Evolutionary conservation across 2,329 filamentous ascomycete genomes (phyloP).

Genomic region (Paecilomyces sp.): DNA sequence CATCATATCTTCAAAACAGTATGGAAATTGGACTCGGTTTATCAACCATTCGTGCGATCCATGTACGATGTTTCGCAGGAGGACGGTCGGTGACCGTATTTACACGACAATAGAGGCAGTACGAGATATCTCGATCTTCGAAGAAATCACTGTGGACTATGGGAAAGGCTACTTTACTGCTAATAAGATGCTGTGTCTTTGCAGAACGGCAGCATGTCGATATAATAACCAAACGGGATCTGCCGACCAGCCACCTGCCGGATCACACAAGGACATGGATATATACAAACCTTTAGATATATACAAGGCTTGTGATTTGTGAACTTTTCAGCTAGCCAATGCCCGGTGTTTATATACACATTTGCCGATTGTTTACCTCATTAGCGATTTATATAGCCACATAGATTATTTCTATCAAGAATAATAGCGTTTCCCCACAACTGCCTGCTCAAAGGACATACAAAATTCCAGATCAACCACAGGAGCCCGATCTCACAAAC

Average conservation of each 20-base stretch:
- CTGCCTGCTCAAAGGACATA: no score
- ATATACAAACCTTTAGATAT: not conserved
- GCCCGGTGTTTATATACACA: no score
- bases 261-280: not conserved
- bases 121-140: conserved; percentile 21
- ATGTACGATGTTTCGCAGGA: conserved; percentile 9
- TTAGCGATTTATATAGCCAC: no score
- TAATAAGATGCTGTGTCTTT: not conserved
- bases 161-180: conserved; percentile 14
- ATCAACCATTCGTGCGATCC: conserved; percentile 30
- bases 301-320: not conserved
- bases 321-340: no score
- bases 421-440: no score
- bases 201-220: not conserved
- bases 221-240: not conserved
- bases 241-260: not conserved
- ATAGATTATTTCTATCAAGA: no score
- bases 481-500: no score
- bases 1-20: conserved; percentile 10
- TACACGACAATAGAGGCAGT: conserved; percentile 13
- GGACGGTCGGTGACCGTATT: conserved; percentile 13
- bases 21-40: conserved; percentile 29
- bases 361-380: no score
- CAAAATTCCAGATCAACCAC: no score
- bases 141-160: conserved; percentile 28